Conservation (phyloP, 192 early-diverging fungal species). For the Backusella parvicylindrica region DNA sequence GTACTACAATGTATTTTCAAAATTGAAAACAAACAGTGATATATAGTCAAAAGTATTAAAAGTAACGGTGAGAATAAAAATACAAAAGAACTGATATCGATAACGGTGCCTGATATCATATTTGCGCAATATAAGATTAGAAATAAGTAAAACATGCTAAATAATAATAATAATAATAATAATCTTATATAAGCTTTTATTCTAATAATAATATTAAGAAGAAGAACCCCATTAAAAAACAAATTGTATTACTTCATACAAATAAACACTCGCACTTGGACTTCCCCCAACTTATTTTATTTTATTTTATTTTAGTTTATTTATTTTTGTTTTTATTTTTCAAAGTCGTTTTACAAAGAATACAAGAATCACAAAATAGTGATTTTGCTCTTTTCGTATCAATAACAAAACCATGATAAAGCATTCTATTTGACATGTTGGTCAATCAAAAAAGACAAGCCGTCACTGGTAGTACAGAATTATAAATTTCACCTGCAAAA, state of each 20-base stretch:
- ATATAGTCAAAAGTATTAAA: too few species aligned
- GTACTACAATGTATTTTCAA: too few species aligned
- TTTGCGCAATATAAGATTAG: background rate
- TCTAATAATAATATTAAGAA: background rate
- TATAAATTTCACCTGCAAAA: background rate
- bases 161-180: too few species aligned
- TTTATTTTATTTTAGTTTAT: too few species aligned
- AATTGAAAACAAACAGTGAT: too few species aligned
- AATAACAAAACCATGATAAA: background rate
- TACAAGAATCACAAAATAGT: background rate
- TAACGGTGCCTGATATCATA: too few species aligned
- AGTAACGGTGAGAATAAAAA: too few species aligned
- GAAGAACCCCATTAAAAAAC: background rate
- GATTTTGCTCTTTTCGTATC: background rate
- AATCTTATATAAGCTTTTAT: too few species aligned
- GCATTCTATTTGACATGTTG: background rate
- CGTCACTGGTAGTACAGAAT: background rate
- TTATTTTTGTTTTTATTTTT: too few species aligned
- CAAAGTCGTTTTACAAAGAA: background rate
- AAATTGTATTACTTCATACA: background rate
- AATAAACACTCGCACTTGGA: background rate
- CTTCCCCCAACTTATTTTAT: background rate
- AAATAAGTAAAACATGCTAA: background rate
- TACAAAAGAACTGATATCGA: background rate
- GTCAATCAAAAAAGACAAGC: background rate